phyloP scores from a whole-genome alignment of 2,329 filamentous ascomycete genomes.

The Beauveria rudraprayagi region DNA sequence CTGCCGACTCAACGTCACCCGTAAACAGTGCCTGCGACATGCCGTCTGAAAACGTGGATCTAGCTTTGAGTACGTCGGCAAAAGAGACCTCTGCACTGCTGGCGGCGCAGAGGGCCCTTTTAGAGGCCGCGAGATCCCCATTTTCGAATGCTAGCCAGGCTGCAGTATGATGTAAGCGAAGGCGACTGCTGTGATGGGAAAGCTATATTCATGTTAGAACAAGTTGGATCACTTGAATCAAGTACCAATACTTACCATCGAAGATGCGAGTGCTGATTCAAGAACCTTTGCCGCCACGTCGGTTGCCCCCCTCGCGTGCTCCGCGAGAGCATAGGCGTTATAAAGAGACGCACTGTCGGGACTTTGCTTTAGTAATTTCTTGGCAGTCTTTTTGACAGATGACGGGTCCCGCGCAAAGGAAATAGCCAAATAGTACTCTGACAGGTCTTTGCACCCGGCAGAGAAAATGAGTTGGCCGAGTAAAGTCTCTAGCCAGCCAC shows the following conservation, averaged over 20 bases:
- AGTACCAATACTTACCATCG: constrained; percentile 20
- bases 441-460: constrained; percentile 33
- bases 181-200: background rate
- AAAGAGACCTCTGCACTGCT: constrained; percentile 14
- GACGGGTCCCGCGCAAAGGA: constrained; percentile 47
- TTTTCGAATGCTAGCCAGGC: constrained; percentile 56
- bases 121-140: constrained; percentile 8
- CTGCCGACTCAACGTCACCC: constrained; percentile 39
- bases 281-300: constrained; percentile 58
- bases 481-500: background rate
- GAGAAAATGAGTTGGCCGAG: constrained; percentile 44
- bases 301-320: constrained; percentile 49
- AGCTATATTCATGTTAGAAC: background rate
- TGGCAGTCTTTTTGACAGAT: constrained; percentile 61
- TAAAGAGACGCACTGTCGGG: constrained; percentile 61
- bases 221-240: too few relatives aligned
- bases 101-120: constrained; percentile 26
- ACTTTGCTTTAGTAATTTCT: constrained; percentile 64
- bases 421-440: constrained; percentile 63
- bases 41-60: constrained; percentile 42
- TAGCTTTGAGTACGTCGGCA: background rate
- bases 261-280: constrained; percentile 47
- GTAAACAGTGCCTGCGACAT: constrained; percentile 50
- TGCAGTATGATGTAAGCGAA: constrained; percentile 35
- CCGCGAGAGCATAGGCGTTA: constrained; percentile 69